Percentiles rank a stretch among this genome's conserved stretches.
Evolutionary conservation across 2,329 filamentous ascomycete species (phyloP).

Genomic region (Penicillium sp.): DNA sequence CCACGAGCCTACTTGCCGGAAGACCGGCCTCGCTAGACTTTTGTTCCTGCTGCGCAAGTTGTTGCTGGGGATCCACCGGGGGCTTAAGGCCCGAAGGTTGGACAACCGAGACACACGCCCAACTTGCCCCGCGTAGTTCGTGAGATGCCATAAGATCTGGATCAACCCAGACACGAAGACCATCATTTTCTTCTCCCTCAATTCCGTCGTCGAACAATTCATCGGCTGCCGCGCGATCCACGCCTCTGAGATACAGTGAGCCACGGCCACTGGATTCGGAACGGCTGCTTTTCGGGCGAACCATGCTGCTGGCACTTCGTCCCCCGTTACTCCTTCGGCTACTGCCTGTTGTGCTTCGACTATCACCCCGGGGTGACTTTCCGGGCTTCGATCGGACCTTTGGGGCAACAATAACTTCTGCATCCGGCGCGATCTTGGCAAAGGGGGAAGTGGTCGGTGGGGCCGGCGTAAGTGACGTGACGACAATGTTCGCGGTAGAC

Average conservation of each 20-base stretch:
- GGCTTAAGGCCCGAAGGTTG: constrained; percentile 71
- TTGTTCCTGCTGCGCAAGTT: constrained; percentile 58
- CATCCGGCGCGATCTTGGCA: constrained; percentile 86
- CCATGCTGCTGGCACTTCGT: constrained; percentile 67
- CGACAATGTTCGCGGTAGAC: constrained; percentile 84
- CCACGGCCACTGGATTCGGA: constrained; percentile 56
- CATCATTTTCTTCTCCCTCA: constrained; percentile 49
- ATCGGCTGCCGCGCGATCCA: constrained; percentile 63
- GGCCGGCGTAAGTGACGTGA: constrained; percentile 74
- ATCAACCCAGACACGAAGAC: constrained; percentile 78
- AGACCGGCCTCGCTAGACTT: constrained; percentile 52
- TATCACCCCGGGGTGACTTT: constrained; percentile 61
- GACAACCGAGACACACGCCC: constrained; percentile 78
- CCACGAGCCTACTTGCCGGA: constrained; percentile 64
- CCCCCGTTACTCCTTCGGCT: constrained; percentile 66
- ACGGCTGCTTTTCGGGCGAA: constrained; percentile 51
- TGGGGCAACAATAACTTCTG: constrained; percentile 93
- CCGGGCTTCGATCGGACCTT: constrained; percentile 72
- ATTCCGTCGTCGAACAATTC: constrained; percentile 73
- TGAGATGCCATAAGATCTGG: constrained; percentile 66
- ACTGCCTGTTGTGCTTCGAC: constrained; percentile 70
- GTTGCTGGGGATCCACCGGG: constrained; percentile 61
- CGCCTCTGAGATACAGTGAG: constrained; percentile 67
- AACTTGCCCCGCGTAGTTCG: constrained; percentile 68
- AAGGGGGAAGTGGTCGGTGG: constrained; percentile 66